Conservation (phyloP, 1,284 basidiomycete species). For the Apiotrichum gracile region DNA sequence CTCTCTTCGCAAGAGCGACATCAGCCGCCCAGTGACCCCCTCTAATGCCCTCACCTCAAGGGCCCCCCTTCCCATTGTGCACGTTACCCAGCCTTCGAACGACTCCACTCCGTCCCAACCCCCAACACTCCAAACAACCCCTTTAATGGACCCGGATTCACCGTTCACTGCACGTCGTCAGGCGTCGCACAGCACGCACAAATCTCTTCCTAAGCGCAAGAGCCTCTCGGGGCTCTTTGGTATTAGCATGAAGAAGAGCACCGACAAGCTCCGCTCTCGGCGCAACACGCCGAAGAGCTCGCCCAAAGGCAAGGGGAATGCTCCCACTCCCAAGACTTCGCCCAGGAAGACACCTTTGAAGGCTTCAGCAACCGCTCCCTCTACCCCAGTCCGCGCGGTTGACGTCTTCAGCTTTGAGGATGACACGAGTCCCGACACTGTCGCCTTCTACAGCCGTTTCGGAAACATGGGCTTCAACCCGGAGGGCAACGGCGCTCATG, state of each 20-base stretch:
- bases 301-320: constrained; percentile 5
- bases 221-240: constrained; percentile 38
- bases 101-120: background rate
- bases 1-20: no score
- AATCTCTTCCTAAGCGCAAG: constrained; percentile 35
- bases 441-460: constrained; percentile 4
- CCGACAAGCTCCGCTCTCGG: constrained; percentile 16
- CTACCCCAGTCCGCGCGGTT: background rate
- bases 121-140: background rate
- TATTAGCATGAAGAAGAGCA: constrained; percentile 20
- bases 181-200: background rate
- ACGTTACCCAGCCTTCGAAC: constrained; percentile 22
- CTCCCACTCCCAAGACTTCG: no score
- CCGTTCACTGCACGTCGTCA: background rate
- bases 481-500: background rate
- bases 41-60: background rate
- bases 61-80: constrained; percentile 15
- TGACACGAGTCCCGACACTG: constrained; percentile 6
- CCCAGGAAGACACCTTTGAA: no score
- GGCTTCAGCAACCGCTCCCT: no score
- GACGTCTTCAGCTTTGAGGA: background rate
- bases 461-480: constrained; percentile 1
- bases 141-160: background rate
- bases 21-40: background rate
- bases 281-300: background rate